These are phyloP conservation scores for Salvia hispanica DNA, from an alignment of 257 asterid genomes.

Conservation along the genomic window DNA sequence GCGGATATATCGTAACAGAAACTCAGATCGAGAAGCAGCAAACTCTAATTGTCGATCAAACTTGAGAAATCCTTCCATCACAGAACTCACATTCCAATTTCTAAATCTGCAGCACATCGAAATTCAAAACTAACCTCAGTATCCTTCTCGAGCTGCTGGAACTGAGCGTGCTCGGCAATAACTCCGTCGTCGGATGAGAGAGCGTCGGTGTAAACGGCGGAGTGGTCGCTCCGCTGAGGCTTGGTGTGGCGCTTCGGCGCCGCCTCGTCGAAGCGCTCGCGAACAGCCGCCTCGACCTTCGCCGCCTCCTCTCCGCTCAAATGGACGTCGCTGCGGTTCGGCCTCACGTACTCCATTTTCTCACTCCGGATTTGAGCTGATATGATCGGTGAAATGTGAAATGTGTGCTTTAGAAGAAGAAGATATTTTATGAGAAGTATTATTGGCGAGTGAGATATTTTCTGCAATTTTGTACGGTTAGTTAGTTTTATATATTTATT, in stretches of 20 bases:
- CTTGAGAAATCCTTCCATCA: neutral
- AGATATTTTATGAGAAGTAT: slow-evolving; percentile 6
- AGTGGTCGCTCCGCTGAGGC: slow-evolving; percentile 88
- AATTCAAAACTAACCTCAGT: slow-evolving; percentile 43
- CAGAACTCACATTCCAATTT: neutral
- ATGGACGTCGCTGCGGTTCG: slow-evolving; percentile 82
- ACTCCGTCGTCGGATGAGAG: slow-evolving; percentile 27
- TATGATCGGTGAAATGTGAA: neutral
- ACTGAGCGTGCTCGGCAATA: slow-evolving; percentile 60
- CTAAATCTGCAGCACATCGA: neutral
- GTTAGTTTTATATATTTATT: too few relatives aligned
- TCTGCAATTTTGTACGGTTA: slow-evolving; percentile 3
- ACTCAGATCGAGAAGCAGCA: neutral
- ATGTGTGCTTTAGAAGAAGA: neutral
- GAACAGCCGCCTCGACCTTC: slow-evolving; percentile 61
- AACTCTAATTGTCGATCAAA: neutral
- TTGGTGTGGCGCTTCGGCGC: slow-evolving; percentile 90
- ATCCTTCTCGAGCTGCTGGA: slow-evolving; percentile 69
- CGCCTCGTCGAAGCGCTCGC: slow-evolving; percentile 59
- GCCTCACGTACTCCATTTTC: slow-evolving; percentile 42
- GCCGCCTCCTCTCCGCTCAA: slow-evolving; percentile 63
- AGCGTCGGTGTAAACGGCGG: slow-evolving; percentile 58
- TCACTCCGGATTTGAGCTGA: slow-evolving; percentile 1
- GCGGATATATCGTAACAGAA: neutral
- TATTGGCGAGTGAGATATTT: slow-evolving; percentile 19